phyloP scores from a whole-genome alignment of 805 yeast species.

The Myxozyma monticola region DNA sequence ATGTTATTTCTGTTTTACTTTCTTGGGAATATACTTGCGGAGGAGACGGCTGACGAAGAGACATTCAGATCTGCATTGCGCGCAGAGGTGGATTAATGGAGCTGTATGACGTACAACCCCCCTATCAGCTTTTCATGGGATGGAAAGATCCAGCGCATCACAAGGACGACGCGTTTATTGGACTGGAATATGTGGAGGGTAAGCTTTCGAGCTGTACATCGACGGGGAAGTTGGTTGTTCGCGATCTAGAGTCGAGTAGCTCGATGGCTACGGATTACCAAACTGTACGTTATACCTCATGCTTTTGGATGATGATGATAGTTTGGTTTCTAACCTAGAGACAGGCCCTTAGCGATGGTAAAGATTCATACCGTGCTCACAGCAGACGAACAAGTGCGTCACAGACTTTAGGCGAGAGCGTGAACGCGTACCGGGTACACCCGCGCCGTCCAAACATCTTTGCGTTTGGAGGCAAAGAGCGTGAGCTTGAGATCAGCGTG shows the following conservation, averaged over 20 bases:
- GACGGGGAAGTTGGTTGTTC: conserved; percentile 37
- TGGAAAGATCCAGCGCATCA: conserved; percentile 15
- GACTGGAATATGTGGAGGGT: conserved; percentile 26
- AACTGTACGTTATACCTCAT: conserved; percentile 6
- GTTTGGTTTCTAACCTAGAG: neutral
- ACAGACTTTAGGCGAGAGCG: conserved; percentile 31
- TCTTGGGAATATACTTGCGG: no score
- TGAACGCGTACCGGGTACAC: conserved; percentile 51
- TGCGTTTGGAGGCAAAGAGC: conserved; percentile 87
- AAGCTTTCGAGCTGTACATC: conserved; percentile 37
- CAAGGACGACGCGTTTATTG: conserved; percentile 26
- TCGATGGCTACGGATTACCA: conserved; percentile 4
- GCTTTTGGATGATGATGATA: conserved; percentile 11
- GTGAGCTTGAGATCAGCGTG: conserved; percentile 51
- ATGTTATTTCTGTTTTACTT: conserved; percentile 35
- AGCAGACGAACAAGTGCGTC: neutral
- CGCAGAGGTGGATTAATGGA: conserved; percentile 34
- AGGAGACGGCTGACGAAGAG: neutral
- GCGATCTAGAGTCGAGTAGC: conserved; percentile 34
- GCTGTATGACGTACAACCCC: conserved; percentile 29
- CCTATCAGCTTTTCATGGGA: conserved; percentile 25
- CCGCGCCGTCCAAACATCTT: conserved; percentile 53
- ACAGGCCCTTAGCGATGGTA: neutral
- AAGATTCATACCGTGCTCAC: neutral
- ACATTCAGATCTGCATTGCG: conserved; percentile 30